These are phyloP conservation scores for Nitzschia palea DNA, from an alignment of 108 stramenopile species.

Conservation along the genomic window DNA sequence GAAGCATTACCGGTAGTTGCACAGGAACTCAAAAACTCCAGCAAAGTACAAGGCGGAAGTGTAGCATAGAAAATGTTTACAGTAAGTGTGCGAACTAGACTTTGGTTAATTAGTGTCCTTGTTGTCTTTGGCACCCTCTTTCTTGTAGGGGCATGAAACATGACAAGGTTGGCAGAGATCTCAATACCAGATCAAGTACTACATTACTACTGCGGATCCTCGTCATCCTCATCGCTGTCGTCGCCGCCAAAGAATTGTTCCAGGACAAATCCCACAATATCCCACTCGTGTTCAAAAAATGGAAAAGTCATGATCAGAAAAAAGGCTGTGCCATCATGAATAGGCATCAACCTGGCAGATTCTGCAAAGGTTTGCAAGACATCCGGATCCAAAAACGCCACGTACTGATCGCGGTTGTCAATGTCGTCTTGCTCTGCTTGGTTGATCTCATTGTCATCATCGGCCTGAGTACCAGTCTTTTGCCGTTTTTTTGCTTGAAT, in stretches of 20 bases:
- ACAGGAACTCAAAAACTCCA: not conserved
- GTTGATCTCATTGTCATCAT: not conserved
- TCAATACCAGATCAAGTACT: too few relatives aligned
- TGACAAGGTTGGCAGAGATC: too few relatives aligned
- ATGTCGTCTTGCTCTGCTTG: not conserved
- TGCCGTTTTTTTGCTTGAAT: not conserved
- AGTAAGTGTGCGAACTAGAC: too few relatives aligned
- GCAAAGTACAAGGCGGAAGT: not conserved
- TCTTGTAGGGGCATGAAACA: too few relatives aligned
- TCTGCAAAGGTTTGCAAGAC: slow-evolving; percentile 47
- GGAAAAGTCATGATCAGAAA: slow-evolving; percentile 80
- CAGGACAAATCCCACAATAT: slow-evolving; percentile 67
- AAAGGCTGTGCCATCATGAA: slow-evolving; percentile 58
- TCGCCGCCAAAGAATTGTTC: slow-evolving; percentile 62
- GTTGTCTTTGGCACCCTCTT: too few relatives aligned
- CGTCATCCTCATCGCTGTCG: slow-evolving; percentile 33
- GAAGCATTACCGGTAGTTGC: not conserved
- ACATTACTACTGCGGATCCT: too few relatives aligned
- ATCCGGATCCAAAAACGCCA: slow-evolving; percentile 73
- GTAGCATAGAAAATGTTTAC: not conserved
- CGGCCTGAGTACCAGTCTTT: not conserved
- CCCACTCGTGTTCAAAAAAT: slow-evolving; percentile 86
- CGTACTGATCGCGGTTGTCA: slow-evolving; percentile 52
- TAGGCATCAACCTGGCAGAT: slow-evolving; percentile 32
- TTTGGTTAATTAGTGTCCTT: too few relatives aligned